These are phyloP conservation scores for Xylaria intraflava DNA, from an alignment of 495 filamentous ascomycete genomes.

Conservation along the genomic window DNA sequence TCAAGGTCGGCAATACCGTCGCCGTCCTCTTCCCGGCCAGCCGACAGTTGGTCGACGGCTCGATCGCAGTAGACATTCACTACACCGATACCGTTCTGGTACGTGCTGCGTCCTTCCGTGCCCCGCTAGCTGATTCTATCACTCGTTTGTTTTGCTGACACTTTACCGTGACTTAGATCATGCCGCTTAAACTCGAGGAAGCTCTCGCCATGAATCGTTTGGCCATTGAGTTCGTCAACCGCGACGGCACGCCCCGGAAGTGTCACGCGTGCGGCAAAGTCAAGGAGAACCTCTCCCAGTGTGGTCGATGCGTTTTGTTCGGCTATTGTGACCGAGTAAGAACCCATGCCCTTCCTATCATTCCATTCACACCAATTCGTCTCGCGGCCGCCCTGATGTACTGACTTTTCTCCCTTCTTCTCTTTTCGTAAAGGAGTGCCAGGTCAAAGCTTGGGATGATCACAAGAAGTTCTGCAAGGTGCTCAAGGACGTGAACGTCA, in stretches of 20 bases:
- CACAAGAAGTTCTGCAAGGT: background rate
- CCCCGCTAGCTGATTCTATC: background rate
- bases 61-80: too few relatives aligned
- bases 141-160: background rate
- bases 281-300: background rate
- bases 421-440: background rate
- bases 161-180: background rate
- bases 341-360: background rate
- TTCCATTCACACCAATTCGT: too few relatives aligned
- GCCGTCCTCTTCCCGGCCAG: too few relatives aligned
- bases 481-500: background rate
- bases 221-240: background rate
- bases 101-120: too few relatives aligned
- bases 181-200: background rate
- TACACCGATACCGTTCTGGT: too few relatives aligned
- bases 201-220: background rate
- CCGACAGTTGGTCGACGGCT: too few relatives aligned
- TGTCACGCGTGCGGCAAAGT: background rate
- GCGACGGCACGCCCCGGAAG: background rate
- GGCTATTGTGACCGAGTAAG: background rate
- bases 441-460: background rate
- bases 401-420: too few relatives aligned
- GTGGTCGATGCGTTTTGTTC: background rate
- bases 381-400: too few relatives aligned
- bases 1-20: too few relatives aligned